These are phyloP conservation scores for Jaltomata sinuosa DNA, from an alignment of 257 asterid genomes.

Conservation along the genomic window DNA sequence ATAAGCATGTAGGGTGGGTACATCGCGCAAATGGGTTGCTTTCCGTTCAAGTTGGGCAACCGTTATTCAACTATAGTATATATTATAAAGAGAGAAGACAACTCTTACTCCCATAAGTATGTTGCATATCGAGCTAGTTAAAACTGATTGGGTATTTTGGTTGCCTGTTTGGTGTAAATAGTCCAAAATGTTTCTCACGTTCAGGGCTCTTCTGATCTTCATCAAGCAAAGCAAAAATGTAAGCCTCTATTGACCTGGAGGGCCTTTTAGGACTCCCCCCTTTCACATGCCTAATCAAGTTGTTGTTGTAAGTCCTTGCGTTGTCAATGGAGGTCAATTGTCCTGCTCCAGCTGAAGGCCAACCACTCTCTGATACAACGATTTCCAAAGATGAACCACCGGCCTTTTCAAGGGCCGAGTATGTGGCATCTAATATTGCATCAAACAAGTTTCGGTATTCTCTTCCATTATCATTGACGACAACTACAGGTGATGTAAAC, in stretches of 20 bases:
- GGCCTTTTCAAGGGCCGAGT: slow-evolving; percentile 22
- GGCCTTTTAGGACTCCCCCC: slow-evolving; percentile 25
- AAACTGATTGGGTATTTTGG: slow-evolving; percentile 18
- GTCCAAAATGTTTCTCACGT: slow-evolving; percentile 19
- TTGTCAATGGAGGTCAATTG: slow-evolving; percentile 10
- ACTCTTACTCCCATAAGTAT: not conserved
- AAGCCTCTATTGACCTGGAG: slow-evolving; percentile 15
- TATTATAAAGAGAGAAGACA: not conserved
- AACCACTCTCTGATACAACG: slow-evolving; percentile 34
- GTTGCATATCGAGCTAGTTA: not conserved
- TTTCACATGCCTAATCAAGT: slow-evolving; percentile 13
- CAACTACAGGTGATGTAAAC: slow-evolving; percentile 6
- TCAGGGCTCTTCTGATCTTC: slow-evolving; percentile 24
- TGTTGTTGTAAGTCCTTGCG: slow-evolving; percentile 16
- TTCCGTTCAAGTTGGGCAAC: not conserved
- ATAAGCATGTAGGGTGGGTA: not conserved
- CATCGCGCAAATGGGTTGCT: not conserved
- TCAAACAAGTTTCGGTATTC: slow-evolving; percentile 18
- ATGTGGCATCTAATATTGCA: slow-evolving; percentile 25
- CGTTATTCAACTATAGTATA: not conserved
- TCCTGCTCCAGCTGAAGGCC: slow-evolving; percentile 31
- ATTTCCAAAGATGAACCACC: slow-evolving; percentile 21
- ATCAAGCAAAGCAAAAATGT: slow-evolving; percentile 24
- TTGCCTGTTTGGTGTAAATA: slow-evolving; percentile 7
- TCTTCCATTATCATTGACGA: slow-evolving; percentile 9